phyloP scores from a whole-genome alignment of 164 flowering plant genomes.

The Magnolia kwangsiensis region DNA sequence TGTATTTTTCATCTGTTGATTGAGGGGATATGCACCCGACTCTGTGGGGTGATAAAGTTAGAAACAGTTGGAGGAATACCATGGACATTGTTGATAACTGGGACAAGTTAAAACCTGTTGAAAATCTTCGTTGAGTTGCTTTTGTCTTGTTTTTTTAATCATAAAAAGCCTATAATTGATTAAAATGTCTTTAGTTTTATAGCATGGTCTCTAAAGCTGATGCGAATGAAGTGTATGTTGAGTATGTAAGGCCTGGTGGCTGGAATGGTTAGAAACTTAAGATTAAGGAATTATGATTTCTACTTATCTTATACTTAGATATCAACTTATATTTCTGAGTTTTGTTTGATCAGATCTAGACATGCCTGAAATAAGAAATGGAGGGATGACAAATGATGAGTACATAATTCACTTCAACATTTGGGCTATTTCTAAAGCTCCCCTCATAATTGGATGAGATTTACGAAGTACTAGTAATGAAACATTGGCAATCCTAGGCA shows the following conservation, averaged over 20 bases:
- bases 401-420: conserved; percentile 76
- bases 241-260: conserved; percentile 74
- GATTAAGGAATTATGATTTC: no score
- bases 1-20: not conserved
- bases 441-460: conserved; percentile 88
- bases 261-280: conserved; percentile 62
- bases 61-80: conserved; percentile 83
- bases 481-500: conserved; percentile 56
- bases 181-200: conserved; percentile 7
- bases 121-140: not conserved
- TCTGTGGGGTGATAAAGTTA: conserved; percentile 51
- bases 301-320: no score
- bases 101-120: conserved; percentile 31
- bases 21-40: conserved; percentile 70
- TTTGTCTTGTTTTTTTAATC: not conserved
- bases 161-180: not conserved
- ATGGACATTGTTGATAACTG: conserved; percentile 55
- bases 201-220: conserved; percentile 76
- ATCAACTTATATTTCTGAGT: not conserved
- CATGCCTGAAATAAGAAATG: conserved; percentile 95
- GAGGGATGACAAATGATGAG: conserved; percentile 82
- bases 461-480: conserved; percentile 55
- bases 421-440: conserved; percentile 94
- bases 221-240: conserved; percentile 64
- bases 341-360: conserved; percentile 64